Conservation (phyloP, 1,284 basidiomycete species). For the Sanguinoderma infundibulare region DNA sequence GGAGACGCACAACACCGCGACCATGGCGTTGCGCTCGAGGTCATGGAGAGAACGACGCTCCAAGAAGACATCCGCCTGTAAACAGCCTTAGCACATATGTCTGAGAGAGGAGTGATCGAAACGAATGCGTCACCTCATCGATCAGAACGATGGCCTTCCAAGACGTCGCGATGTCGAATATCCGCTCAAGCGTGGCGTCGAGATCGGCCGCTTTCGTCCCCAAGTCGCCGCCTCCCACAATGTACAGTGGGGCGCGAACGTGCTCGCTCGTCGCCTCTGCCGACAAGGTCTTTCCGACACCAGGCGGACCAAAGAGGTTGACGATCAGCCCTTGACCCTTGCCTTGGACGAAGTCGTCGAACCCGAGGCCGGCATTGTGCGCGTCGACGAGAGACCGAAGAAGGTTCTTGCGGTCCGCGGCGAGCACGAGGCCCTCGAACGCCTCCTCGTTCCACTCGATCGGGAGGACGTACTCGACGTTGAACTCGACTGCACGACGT, state of each 20-base stretch:
- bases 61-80: constrained; percentile 51
- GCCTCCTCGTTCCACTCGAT: constrained; percentile 63
- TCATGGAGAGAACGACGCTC: constrained; percentile 67
- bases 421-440: constrained; percentile 61
- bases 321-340: constrained; percentile 66
- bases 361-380: constrained; percentile 53
- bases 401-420: constrained; percentile 52
- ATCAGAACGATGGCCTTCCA: constrained; percentile 71
- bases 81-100: background rate
- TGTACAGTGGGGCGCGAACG: constrained; percentile 59
- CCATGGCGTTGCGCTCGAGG: constrained; percentile 65
- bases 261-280: constrained; percentile 69
- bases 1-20: constrained; percentile 54
- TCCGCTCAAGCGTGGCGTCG: constrained; percentile 27
- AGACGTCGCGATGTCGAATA: constrained; percentile 52
- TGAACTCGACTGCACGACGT: constrained; percentile 65
- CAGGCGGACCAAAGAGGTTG: constrained; percentile 64
- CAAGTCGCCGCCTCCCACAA: constrained; percentile 61
- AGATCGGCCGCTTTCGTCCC: constrained; percentile 49
- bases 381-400: constrained; percentile 62
- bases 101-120: constrained; percentile 27
- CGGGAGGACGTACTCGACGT: constrained; percentile 50
- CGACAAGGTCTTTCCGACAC: constrained; percentile 54
- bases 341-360: constrained; percentile 66
- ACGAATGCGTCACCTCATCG: constrained; percentile 45